These are phyloP conservation scores for Raphidocelis subcapitata DNA, from an alignment of 139 green algal genomes.

Conservation along the genomic window DNA sequence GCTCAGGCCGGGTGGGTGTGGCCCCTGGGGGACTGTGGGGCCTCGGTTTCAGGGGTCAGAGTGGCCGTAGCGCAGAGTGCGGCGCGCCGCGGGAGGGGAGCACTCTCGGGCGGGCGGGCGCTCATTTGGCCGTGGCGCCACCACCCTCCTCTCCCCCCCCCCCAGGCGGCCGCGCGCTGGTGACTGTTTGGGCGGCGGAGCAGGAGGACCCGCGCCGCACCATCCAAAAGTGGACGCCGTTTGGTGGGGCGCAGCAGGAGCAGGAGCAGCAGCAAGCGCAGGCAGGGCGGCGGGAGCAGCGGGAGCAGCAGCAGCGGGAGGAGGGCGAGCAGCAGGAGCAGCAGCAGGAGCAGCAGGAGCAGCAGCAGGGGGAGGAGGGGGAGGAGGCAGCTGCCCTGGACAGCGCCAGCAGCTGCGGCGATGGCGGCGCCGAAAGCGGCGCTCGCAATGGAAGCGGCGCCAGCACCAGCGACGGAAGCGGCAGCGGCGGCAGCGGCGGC, in stretches of 20 bases:
- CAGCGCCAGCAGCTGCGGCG: too few species aligned
- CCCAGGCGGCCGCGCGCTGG: conserved; percentile 59
- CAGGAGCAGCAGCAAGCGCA: conserved; percentile 1
- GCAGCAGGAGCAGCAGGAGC: conserved; percentile 13
- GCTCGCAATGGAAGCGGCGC: not conserved
- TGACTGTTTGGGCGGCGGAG: conserved; percentile 93
- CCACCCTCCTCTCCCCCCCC: too few species aligned
- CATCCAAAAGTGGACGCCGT: conserved; percentile 82
- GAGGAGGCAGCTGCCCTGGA: too few species aligned
- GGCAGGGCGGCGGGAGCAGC: not conserved
- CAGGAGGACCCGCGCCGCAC: conserved; percentile 86
- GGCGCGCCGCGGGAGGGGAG: too few species aligned
- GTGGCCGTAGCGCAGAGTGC: too few species aligned
- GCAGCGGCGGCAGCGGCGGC: not conserved
- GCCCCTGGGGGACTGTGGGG: too few species aligned
- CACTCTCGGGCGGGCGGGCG: too few species aligned
- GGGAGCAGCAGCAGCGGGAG: conserved; percentile 19
- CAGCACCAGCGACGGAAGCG: conserved; percentile 3
- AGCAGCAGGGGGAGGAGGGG: not conserved
- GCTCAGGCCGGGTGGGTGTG: conserved; percentile 44
- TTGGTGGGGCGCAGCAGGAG: conserved; percentile 23
- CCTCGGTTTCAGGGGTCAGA: too few species aligned
- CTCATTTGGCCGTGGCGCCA: too few species aligned
- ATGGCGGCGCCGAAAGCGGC: too few species aligned
- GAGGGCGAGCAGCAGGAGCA: conserved; percentile 3